phyloP scores from a whole-genome alignment of 306 rosid genomes.

The Cucumis melo region DNA sequence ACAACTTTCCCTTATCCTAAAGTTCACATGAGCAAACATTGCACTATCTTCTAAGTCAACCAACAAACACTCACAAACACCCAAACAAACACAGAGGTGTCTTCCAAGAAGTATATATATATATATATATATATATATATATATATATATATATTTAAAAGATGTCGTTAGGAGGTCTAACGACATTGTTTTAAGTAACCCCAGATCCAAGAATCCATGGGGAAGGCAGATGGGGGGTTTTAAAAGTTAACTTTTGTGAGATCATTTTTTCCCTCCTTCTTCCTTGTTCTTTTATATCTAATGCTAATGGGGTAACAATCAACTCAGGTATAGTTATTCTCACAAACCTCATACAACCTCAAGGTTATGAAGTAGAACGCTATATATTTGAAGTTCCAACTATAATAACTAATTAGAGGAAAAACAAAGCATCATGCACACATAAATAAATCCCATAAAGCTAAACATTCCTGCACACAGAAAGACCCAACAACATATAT shows the following conservation, averaged over 20 bases:
- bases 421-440: too few species aligned
- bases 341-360: too few species aligned
- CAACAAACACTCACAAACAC: neutral
- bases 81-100: neutral
- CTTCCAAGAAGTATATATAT: neutral
- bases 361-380: too few species aligned
- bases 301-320: neutral
- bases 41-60: neutral
- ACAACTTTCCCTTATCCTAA: too few species aligned
- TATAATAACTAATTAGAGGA: too few species aligned
- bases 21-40: neutral
- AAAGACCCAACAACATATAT: too few species aligned
- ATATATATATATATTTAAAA: too few species aligned
- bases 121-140: too few species aligned
- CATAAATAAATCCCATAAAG: too few species aligned
- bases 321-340: neutral
- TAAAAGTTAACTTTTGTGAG: neutral
- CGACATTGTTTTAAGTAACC: neutral
- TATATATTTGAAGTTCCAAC: too few species aligned
- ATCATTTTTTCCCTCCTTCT: neutral
- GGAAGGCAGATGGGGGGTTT: neutral
- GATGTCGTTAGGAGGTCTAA: neutral
- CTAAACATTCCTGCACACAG: too few species aligned
- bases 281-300: neutral
- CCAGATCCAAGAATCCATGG: conserved; percentile 10